Percentiles rank a stretch among this genome's conserved stretches.
These are phyloP conservation scores for Pleurotus ostreatus DNA, from an alignment of 768 basidiomycete species.

Conservation along the genomic window DNA sequence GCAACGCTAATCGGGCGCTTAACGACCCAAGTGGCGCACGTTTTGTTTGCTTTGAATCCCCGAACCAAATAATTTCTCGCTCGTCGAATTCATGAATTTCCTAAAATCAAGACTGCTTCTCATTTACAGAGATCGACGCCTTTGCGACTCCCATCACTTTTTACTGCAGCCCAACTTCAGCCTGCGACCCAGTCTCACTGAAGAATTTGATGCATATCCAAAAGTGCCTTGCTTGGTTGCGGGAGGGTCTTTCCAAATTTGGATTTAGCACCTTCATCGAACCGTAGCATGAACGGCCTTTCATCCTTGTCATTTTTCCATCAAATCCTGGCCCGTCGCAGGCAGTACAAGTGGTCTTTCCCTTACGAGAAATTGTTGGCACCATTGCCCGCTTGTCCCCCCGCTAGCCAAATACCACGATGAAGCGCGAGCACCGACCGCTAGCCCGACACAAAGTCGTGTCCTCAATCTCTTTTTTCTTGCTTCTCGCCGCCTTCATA, in stretches of 20 bases:
- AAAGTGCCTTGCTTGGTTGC: not conserved
- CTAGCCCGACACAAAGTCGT: constrained; percentile 42
- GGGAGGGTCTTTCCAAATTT: constrained; percentile 7
- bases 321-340: not conserved
- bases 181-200: no score
- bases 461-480: constrained; percentile 40
- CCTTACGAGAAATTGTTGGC: not conserved
- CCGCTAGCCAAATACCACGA: not conserved
- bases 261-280: constrained; percentile 1
- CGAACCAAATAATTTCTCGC: no score
- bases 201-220: no score
- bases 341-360: no score
- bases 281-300: not conserved
- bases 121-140: no score
- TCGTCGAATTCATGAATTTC: no score
- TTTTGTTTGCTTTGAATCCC: no score
- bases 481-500: constrained; percentile 61
- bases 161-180: no score
- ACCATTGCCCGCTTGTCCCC: not conserved
- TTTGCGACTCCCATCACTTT: no score
- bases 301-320: not conserved
- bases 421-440: constrained; percentile 27
- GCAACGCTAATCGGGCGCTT: not conserved
- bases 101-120: no score
- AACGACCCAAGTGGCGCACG: no score